phyloP scores from a whole-genome alignment of 495 filamentous ascomycete genomes.

The Sporormia fimetaria region DNA sequence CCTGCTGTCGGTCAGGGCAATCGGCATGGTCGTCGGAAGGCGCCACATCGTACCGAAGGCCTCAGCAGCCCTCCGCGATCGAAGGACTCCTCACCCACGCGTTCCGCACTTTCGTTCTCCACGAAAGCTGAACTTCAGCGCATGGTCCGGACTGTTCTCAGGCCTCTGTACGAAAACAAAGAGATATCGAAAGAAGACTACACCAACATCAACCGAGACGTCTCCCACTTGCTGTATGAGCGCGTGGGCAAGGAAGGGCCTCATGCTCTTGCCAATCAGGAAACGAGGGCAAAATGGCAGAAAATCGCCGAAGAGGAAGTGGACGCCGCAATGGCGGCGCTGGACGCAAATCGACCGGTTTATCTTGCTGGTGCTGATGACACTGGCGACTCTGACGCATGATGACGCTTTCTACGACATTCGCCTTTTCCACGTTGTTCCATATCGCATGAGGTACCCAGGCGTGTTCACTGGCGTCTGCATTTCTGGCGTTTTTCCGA shows the following conservation, averaged over 20 bases:
- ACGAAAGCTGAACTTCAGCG: slow-evolving; percentile 72
- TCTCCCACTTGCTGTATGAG: slow-evolving; percentile 79
- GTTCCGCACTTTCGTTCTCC: slow-evolving; percentile 47
- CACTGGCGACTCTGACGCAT: slow-evolving; percentile 8
- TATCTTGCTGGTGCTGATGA: slow-evolving; percentile 3
- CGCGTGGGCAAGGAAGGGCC: slow-evolving; percentile 48
- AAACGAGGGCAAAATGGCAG: slow-evolving; percentile 52
- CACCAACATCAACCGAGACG: slow-evolving; percentile 71
- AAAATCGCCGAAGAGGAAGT: slow-evolving; percentile 64
- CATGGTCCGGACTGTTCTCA: slow-evolving; percentile 66
- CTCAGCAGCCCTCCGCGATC: slow-evolving; percentile 23
- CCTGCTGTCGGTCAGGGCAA: slow-evolving; percentile 36
- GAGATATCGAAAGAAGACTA: slow-evolving; percentile 71
- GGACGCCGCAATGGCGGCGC: slow-evolving; percentile 44
- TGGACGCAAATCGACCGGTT: slow-evolving; percentile 15
- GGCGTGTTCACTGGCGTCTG: too few relatives aligned
- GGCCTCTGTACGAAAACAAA: slow-evolving; percentile 59
- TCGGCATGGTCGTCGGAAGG: slow-evolving; percentile 17
- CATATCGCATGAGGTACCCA: too few relatives aligned
- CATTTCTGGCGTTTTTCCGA: too few relatives aligned
- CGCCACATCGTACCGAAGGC: slow-evolving; percentile 6
- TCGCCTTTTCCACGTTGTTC: too few relatives aligned
- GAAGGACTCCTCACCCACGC: slow-evolving; percentile 28
- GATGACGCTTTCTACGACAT: not conserved
- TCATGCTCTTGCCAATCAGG: slow-evolving; percentile 41